Evolutionary conservation across 306 rosid species (phyloP), one percentile per base, ranked within the genome.

Genomic region (Vicia villosa): DNA sequence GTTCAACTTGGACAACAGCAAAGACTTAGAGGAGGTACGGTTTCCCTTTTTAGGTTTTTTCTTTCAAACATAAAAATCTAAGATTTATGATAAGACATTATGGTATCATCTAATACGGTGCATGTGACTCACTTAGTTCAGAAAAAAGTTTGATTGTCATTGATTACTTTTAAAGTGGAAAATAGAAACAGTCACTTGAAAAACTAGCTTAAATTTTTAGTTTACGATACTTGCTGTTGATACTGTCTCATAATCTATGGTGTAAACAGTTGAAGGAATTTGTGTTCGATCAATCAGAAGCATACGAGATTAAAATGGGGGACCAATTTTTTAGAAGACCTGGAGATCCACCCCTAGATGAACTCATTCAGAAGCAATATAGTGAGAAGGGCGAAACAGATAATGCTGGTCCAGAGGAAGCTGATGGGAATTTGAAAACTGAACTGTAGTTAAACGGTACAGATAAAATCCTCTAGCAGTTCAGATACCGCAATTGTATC

Each of bases 291-390:
- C 96, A 94, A 78, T 69, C 90, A 52, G 97, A 90, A 66, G 91
- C 98, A 1, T 90, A 90, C 6, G 98, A 94, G 83, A 62, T 94
- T 8, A 90, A 90, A 82, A 81, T 94, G 40, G 98, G 97, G 63
- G 92, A 94, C 32, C 84, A 83, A 72, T 73, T 77, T 56, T 94
- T 88, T 19, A 81, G 92, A 70, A 86, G 97, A 66, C 96, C 89
- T 1, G 97, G 90, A 66, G 94, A 94, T 85, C 97, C 92, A 74
- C 91, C 96, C 36, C 52, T 94, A 0, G 90, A 87, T 46, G 85
- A 90, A 75, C 81, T 94, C 37, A 30, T 87, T 46, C 84, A 79
- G 83, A 83, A 70, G 73, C 88, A 77, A 72, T 70, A 60, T 5
- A 66, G 69, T 20, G 87, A 83, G 70, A 81, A 85, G 71, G 70